phyloP scores from a whole-genome alignment of 2,329 filamentous ascomycete genomes.

The Colletotrichum liriopes region DNA sequence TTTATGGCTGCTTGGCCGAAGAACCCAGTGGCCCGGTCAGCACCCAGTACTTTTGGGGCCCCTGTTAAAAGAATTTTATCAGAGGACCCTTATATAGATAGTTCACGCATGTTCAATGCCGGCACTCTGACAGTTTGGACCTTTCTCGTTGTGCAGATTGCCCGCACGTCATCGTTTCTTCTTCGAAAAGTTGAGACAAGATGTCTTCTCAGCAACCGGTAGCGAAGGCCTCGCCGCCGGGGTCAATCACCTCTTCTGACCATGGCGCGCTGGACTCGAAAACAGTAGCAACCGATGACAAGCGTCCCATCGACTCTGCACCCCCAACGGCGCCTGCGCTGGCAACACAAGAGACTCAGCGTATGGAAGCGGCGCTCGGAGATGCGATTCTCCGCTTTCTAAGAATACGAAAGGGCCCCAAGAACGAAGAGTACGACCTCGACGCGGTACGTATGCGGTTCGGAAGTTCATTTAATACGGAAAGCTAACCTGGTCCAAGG shows the following conservation, averaged over 20 bases:
- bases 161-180: background rate
- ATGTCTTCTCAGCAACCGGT: constrained; percentile 32
- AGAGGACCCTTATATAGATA: constrained; percentile 1
- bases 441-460: constrained; percentile 46
- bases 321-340: constrained; percentile 45
- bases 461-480: background rate
- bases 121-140: background rate
- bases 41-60: background rate
- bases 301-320: constrained; percentile 6
- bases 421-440: constrained; percentile 47
- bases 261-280: constrained; percentile 19
- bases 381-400: constrained; percentile 53
- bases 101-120: background rate
- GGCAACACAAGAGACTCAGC: constrained; percentile 47
- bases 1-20: constrained; percentile 2
- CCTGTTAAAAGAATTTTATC: constrained; percentile 9
- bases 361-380: constrained; percentile 52
- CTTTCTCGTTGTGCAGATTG: background rate
- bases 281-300: background rate
- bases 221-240: constrained; percentile 17
- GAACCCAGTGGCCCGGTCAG: background rate
- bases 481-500: constrained; percentile 45
- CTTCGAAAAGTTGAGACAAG: background rate
- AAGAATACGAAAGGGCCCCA: constrained; percentile 52
- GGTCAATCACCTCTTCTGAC: constrained; percentile 38